Conservation (phyloP, 2,329 filamentous ascomycete species). For the Grosmannia serpens region DNA sequence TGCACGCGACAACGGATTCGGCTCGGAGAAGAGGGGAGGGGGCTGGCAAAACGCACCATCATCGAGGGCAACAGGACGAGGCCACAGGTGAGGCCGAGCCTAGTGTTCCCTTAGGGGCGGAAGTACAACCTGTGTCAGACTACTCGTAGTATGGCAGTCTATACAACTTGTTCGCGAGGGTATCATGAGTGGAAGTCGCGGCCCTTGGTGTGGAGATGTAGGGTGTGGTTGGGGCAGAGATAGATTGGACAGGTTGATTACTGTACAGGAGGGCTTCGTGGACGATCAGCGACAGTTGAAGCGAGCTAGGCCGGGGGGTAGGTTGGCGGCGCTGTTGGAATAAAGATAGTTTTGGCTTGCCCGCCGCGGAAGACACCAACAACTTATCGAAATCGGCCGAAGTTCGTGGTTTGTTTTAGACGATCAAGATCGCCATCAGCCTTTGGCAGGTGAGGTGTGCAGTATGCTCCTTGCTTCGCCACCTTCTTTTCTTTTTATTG, state of each 20-base stretch:
- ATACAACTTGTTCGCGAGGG: background rate
- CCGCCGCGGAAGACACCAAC: background rate
- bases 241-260: background rate
- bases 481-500: background rate
- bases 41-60: constrained; percentile 10
- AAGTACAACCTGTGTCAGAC: background rate
- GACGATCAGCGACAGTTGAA: background rate
- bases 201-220: background rate
- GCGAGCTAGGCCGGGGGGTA: background rate
- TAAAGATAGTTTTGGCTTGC: background rate
- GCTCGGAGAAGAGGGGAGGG: background rate
- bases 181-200: background rate
- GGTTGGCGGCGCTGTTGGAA: background rate
- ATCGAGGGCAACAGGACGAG: constrained; percentile 10
- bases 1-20: background rate
- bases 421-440: background rate
- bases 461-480: background rate
- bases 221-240: background rate
- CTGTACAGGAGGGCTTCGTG: background rate
- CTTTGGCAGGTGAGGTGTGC: background rate
- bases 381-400: background rate
- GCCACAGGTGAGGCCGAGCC: constrained; percentile 10
- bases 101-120: constrained; percentile 6
- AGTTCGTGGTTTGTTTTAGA: background rate
- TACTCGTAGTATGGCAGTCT: background rate